Conservation (phyloP, 169 alveolate species). For the Cyclospora cayetanensis region DNA sequence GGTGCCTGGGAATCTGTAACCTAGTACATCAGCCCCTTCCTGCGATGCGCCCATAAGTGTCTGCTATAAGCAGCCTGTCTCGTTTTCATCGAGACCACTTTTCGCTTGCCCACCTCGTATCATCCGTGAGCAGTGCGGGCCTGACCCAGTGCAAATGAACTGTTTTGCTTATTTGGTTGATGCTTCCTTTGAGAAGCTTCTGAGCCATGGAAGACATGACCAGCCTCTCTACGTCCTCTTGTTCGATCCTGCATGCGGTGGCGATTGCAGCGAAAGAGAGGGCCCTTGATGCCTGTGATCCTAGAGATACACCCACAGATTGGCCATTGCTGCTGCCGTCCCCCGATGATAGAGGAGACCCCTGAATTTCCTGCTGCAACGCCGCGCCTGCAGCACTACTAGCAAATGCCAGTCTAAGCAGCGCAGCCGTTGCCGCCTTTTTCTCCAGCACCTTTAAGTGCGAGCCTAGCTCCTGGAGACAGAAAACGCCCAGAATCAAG, state of each 20-base stretch:
- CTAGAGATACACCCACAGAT: not conserved
- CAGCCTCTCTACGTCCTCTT: slow-evolving; percentile 15
- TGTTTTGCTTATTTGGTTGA: not conserved
- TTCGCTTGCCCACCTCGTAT: not conserved
- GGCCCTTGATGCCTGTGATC: not conserved
- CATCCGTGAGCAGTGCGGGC: slow-evolving; percentile 51
- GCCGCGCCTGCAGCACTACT: slow-evolving; percentile 52
- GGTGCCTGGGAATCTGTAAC: no score
- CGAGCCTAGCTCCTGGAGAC: not conserved
- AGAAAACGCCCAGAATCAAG: not conserved
- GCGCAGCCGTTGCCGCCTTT: slow-evolving; percentile 34
- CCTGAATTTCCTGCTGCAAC: not conserved
- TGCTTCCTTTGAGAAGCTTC: slow-evolving; percentile 4
- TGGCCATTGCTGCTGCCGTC: not conserved
- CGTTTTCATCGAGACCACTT: not conserved
- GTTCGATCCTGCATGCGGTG: slow-evolving; percentile 13
- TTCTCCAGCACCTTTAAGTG: not conserved
- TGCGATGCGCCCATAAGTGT: not conserved
- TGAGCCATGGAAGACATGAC: slow-evolving; percentile 40
- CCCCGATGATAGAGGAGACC: not conserved
- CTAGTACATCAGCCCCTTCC: not conserved
- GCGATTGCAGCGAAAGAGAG: slow-evolving; percentile 31
- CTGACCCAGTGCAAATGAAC: slow-evolving; percentile 26
- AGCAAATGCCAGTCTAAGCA: slow-evolving; percentile 58
- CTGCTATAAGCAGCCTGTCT: not conserved